Evolutionary conservation across 1,284 basidiomycete genomes (phyloP).

Genomic region (Cutaneotrichosporon sp.): DNA sequence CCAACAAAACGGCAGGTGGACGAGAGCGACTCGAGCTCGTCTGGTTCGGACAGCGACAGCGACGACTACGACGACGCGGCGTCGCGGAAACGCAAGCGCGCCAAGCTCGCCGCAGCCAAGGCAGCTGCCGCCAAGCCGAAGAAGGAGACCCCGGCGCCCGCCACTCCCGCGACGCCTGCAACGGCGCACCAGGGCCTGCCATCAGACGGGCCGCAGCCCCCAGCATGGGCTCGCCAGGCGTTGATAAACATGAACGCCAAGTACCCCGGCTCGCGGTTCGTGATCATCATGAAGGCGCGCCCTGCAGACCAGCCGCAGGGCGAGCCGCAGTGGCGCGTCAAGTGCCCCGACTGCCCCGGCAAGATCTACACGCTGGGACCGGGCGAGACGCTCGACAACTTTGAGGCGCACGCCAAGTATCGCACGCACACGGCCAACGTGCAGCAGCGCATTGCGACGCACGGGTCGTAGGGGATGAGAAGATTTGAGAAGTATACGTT

Average conservation of each 20-base stretch:
- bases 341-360: conserved; percentile 78
- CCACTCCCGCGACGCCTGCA: conserved; percentile 13
- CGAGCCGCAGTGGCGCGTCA: conserved; percentile 83
- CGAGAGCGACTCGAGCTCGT: conserved; percentile 32
- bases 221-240: conserved; percentile 69
- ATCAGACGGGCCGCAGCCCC: conserved; percentile 52
- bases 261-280: conserved; percentile 82
- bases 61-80: conserved; percentile 25
- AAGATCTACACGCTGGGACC: conserved; percentile 92
- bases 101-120: conserved; percentile 12
- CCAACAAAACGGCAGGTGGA: conserved; percentile 18
- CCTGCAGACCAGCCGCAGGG: conserved; percentile 57
- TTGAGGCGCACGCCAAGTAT: conserved; percentile 87
- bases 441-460: conserved; percentile 35
- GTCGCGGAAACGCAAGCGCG: conserved; percentile 14
- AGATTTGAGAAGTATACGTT: not conserved
- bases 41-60: conserved; percentile 25
- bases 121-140: conserved; percentile 6
- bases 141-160: conserved; percentile 6
- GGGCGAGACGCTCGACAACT: conserved; percentile 84
- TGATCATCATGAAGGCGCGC: conserved; percentile 63
- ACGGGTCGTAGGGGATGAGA: not conserved
- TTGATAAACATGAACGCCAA: conserved; percentile 66
- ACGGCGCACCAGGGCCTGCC: not conserved
- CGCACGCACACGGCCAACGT: conserved; percentile 67